Base-by-base conservation (phyloP, 1,284 basidiomycete species). In the Fomitopsis pinicola region DNA sequence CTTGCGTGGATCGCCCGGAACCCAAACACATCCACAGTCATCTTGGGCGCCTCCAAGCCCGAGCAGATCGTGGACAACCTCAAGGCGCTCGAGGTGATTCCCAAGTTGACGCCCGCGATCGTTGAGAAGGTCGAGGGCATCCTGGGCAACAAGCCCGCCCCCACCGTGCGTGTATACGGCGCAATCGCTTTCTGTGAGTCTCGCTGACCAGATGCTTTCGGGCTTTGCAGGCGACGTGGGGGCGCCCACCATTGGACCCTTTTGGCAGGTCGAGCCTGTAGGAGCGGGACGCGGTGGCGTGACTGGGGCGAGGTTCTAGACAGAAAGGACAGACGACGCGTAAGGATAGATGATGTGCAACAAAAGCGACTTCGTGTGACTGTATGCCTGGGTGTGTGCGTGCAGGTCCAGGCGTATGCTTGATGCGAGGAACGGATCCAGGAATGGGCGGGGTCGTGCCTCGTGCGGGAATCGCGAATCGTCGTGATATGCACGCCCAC, bases 1-100 rank as follows among this genome's bases (percentile, higher is more conserved):
- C 78, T 92, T 35, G 89, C 89, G 6, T 91, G 88, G 89, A 79
- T 86, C 12, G 81, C 86, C 15, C 77, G 73, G 57, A 86, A 89
- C 73, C 79, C 82, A 45, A 81, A 88, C 74, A 88, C 81, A 19
- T 71, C 71, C n/a, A 71, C 71, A 1, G 67, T 88, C 67, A 88
- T 90, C 68, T 79, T 92, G 58, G 87, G 89, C 57, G 81, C 81
- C 2, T 80, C 80, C 19, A 82, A 76, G 65, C 80, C 82, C 40
- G 80, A 83, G 67, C 86, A 89, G 73, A 74, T 91, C 63, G 65
- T 80, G 42, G 86, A 91, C 67, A 91, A 91, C 76, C 76, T 91
- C 63, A 85, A 86, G 71, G 87, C 88, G 28, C 76, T 94, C 60
- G 84, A 90, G 48, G 79, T 91, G 54, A 72, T 91, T 58, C 85